phyloP scores from a whole-genome alignment of 176 grass and related monocot genomes.

The Ampelocalamus luodianensis region DNA sequence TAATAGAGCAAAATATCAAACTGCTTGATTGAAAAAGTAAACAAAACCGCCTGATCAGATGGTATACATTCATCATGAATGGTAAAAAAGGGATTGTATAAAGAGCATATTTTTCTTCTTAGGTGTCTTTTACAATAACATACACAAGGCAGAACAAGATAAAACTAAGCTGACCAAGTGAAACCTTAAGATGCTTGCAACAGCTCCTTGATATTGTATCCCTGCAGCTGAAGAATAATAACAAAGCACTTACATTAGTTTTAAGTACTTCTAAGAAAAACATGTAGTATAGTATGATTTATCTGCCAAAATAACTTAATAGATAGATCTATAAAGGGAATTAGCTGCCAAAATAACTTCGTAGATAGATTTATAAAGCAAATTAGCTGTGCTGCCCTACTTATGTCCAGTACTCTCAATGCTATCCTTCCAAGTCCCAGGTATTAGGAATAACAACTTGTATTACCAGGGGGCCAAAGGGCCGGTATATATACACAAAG shows the following conservation, averaged over 20 bases:
- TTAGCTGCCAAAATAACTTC: neutral
- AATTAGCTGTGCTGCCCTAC: neutral
- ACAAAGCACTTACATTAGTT: constrained; percentile 31
- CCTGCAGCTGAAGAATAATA: constrained; percentile 67
- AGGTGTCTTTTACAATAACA: constrained; percentile 5
- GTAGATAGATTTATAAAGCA: neutral
- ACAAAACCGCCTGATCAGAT: neutral
- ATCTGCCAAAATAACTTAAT: neutral
- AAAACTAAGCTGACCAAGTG: constrained; percentile 33
- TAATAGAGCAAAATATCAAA: constrained; percentile 1
- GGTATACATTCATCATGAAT: neutral
- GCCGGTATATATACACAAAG: too few relatives aligned
- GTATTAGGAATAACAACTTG: too few relatives aligned
- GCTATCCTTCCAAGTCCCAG: neutral
- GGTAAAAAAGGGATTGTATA: constrained; percentile 6
- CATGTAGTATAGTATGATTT: neutral
- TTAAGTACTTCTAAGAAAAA: neutral
- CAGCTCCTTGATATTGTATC: constrained; percentile 85
- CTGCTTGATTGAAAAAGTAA: neutral
- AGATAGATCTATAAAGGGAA: neutral
- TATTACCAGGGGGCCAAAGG: too few relatives aligned
- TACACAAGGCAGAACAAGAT: neutral
- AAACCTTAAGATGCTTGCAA: constrained; percentile 69
- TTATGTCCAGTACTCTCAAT: neutral
- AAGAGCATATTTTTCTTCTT: neutral